These are phyloP conservation scores for Linum trigynum DNA, from an alignment of 345 rosid species.

Conservation along the genomic window DNA sequence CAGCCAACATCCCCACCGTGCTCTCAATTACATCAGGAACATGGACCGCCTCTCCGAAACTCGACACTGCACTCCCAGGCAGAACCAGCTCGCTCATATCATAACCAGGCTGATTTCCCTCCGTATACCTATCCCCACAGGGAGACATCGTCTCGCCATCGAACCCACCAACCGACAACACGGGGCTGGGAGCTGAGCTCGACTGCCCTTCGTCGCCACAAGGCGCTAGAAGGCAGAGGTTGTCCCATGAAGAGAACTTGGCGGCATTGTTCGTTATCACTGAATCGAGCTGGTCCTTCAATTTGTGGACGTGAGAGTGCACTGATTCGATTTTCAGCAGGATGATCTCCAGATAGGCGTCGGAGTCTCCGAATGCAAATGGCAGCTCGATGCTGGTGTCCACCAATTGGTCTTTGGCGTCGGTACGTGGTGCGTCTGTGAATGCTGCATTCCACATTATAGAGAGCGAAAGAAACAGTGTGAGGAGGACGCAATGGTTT, in stretches of 20 bases:
- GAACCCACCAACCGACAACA: slow-evolving; percentile 45
- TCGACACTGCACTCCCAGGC: slow-evolving; percentile 56
- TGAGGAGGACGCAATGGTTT: too few relatives aligned
- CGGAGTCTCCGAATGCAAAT: slow-evolving; percentile 41
- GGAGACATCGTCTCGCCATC: slow-evolving; percentile 51
- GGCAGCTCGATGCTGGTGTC: slow-evolving; percentile 27
- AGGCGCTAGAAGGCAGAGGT: slow-evolving; percentile 67
- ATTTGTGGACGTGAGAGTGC: slow-evolving; percentile 49
- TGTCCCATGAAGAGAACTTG: slow-evolving; percentile 82
- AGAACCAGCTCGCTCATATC: slow-evolving; percentile 49
- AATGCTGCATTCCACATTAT: slow-evolving; percentile 16
- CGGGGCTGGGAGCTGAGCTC: slow-evolving; percentile 80
- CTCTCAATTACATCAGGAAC: slow-evolving; percentile 93
- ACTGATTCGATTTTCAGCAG: slow-evolving; percentile 62
- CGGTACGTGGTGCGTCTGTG: slow-evolving; percentile 27
- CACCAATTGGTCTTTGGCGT: slow-evolving; percentile 27
- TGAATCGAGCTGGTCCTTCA: slow-evolving; percentile 52
- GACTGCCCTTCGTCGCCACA: slow-evolving; percentile 40
- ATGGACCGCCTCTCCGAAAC: slow-evolving; percentile 57
- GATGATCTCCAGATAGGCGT: slow-evolving; percentile 44
- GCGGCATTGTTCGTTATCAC: slow-evolving; percentile 60
- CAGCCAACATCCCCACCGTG: slow-evolving; percentile 71
- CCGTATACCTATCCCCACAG: slow-evolving; percentile 31
- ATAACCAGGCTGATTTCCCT: slow-evolving; percentile 36
- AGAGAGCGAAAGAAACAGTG: too few relatives aligned